Base-by-base conservation (phyloP, 1,139 yeast species). In the Zygosaccharomyces pseudobailii region DNA sequence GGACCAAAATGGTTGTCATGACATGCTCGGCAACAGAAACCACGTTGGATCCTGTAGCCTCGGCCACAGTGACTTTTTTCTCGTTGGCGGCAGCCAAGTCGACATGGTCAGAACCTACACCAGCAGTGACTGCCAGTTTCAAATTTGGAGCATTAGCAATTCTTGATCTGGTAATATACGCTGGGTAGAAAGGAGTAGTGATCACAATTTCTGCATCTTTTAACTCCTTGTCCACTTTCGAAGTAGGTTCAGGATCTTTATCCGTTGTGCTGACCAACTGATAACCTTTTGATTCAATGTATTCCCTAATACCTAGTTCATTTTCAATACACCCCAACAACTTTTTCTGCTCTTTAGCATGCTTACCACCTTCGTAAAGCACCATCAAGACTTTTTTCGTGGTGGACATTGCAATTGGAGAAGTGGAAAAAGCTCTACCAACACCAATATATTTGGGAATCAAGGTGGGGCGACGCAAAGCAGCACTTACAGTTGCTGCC, bases 131-230 rank as follows among this genome's bases (percentile, higher is more conserved):
- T 54, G 84, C 75, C 49, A 83, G 65, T 71, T 84, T 85, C 68
- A 86, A 76, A 53, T 85, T 84, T 63, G 82, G 82, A 42, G 94
- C 92, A 63, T 79, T 78, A 44, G 70, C 80, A 55, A 86, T 74
- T 59, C 94, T 74, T 58, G 80, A 83, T 50, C 72, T 72, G 45
- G 84, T 79, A 62, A 86, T 73, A 68, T 86, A 86, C 30, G 84
- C 94, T 6, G 95, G 95, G 71, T 78, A 87, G 74, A 86, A 86
- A 3, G 95, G 95, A 23, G 92, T 84, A 45, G 92, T 82, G 68
- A 86, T 85, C 60, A 86, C 77, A 47, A 86, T 71, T 57, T 86
- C 94, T 5, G 90, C 85, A 51, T 81, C 88, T 42, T 72, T 78
- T 61, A 85, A 75, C 54, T 84, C 75, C 61, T 75, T 72, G 66